Evolutionary conservation across 2,329 filamentous ascomycete genomes (phyloP).

Genomic region (Coniosporium tulheliwenetii): DNA sequence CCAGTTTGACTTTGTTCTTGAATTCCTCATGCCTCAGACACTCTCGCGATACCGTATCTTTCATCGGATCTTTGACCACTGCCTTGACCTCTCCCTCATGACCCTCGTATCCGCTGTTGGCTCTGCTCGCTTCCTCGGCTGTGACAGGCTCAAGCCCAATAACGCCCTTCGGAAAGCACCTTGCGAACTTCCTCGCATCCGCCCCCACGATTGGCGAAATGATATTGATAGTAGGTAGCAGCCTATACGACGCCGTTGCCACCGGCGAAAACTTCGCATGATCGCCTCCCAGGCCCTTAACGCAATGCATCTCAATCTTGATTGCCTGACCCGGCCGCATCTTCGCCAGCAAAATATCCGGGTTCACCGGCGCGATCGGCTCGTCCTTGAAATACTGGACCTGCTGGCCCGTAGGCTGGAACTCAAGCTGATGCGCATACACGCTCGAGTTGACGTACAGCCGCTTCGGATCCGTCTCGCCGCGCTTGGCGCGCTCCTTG

Average conservation of each 20-base stretch:
- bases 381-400: slow-evolving; percentile 12
- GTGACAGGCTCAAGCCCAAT: slow-evolving; percentile 66
- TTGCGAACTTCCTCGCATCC: slow-evolving; percentile 77
- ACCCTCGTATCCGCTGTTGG: slow-evolving; percentile 52
- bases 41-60: slow-evolving; percentile 89
- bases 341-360: slow-evolving; percentile 89
- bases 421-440: slow-evolving; percentile 44
- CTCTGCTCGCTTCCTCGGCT: slow-evolving; percentile 42
- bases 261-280: slow-evolving; percentile 97
- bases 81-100: slow-evolving; percentile 72
- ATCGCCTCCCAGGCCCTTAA: slow-evolving; percentile 86
- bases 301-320: slow-evolving; percentile 76
- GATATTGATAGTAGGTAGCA: slow-evolving; percentile 81
- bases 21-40: slow-evolving; percentile 86
- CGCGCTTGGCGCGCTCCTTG: slow-evolving; percentile 39
- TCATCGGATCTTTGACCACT: slow-evolving; percentile 75
- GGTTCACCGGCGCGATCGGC: slow-evolving; percentile 72
- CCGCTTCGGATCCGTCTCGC: slow-evolving; percentile 67
- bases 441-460: slow-evolving; percentile 71
- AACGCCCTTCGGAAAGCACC: slow-evolving; percentile 80
- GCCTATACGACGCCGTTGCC: slow-evolving; percentile 81
- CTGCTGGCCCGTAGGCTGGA: slow-evolving; percentile 53
- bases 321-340: slow-evolving; percentile 81
- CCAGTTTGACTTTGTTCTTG: slow-evolving; percentile 86
- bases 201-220: slow-evolving; percentile 65